phyloP scores from a whole-genome alignment of 2,329 filamentous ascomycete species.

The Ophiostoma fasciatum region DNA sequence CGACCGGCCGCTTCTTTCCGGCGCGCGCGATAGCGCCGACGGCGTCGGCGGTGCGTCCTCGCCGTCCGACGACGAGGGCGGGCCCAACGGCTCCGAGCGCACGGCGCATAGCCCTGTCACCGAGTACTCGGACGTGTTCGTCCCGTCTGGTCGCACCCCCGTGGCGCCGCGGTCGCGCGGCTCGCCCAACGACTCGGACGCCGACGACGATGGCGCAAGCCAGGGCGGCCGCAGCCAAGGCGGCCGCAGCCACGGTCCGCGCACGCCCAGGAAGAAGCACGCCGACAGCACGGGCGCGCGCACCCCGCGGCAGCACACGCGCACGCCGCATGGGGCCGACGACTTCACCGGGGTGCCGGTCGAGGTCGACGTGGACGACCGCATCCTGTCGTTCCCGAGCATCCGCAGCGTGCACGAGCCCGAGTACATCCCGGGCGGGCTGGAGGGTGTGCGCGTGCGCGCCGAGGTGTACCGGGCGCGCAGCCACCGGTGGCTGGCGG shows the following conservation, averaged over 20 bases:
- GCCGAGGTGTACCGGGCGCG: slow-evolving; percentile 17
- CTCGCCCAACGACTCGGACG: slow-evolving; percentile 34
- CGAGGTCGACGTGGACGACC: slow-evolving; percentile 19
- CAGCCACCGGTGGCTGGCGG: slow-evolving; percentile 3
- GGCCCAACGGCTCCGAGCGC: too few relatives aligned
- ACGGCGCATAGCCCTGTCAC: slow-evolving; percentile 20
- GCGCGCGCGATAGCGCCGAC: slow-evolving; percentile 30
- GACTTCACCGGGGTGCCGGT: slow-evolving; percentile 14
- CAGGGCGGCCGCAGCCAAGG: slow-evolving; percentile 4
- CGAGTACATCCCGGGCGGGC: slow-evolving; percentile 22
- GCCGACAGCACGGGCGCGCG: too few relatives aligned
- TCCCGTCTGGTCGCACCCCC: slow-evolving; percentile 42
- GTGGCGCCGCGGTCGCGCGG: slow-evolving; percentile 33
- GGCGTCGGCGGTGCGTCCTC: slow-evolving; percentile 20
- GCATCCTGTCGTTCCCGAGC: slow-evolving; percentile 49
- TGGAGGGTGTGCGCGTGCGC: slow-evolving; percentile 26
- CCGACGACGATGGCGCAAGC: slow-evolving; percentile 23
- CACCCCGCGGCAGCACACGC: slow-evolving; percentile 17
- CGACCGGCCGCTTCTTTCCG: too few relatives aligned
- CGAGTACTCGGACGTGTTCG: slow-evolving; percentile 33
- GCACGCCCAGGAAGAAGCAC: slow-evolving; percentile 14
- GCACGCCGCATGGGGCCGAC: slow-evolving; percentile 14
- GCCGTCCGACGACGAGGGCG: neutral
- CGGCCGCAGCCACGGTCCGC: too few relatives aligned
- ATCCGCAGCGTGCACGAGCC: slow-evolving; percentile 30